A percentile compares a stretch with the other conserved stretches of the same genome.
phyloP scores from a whole-genome alignment of 1,284 basidiomycete species.

The Clitocybe nebularis region DNA sequence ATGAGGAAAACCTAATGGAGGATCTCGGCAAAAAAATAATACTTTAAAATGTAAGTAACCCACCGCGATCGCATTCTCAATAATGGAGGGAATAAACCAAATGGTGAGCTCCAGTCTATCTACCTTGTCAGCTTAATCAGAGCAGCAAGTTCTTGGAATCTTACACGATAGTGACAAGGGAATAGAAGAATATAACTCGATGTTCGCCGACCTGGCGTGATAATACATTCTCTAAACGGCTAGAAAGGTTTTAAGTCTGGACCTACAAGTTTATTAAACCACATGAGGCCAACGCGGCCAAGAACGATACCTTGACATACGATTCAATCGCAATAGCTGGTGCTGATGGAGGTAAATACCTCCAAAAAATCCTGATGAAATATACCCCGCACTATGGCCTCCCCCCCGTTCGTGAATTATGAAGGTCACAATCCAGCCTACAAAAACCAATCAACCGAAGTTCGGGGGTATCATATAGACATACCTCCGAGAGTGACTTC shows the following conservation, averaged over 20 bases:
- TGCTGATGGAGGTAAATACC: too few species aligned
- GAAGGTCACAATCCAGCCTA: slow-evolving; percentile 48
- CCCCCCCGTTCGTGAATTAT: slow-evolving; percentile 35
- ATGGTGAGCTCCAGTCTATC: slow-evolving; percentile 47
- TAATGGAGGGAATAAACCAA: slow-evolving; percentile 55
- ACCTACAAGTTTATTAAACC: too few species aligned
- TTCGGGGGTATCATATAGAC: slow-evolving; percentile 1
- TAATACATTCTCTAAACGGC: too few species aligned
- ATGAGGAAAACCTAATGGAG: slow-evolving; percentile 42
- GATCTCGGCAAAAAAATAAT: background rate
- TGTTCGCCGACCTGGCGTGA: slow-evolving; percentile 28
- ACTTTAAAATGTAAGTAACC: background rate
- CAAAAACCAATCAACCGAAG: background rate
- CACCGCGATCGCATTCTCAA: slow-evolving; percentile 44
- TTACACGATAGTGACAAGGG: slow-evolving; percentile 23
- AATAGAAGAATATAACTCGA: slow-evolving; percentile 22
- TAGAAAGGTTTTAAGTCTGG: too few species aligned
- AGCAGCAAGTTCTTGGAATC: slow-evolving; percentile 9
- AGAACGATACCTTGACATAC: slow-evolving; percentile 29
- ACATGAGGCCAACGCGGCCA: slow-evolving; percentile 40
- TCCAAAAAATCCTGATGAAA: slow-evolving; percentile 38
- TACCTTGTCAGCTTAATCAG: background rate
- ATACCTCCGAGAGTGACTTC: slow-evolving; percentile 63
- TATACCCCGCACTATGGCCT: slow-evolving; percentile 32
- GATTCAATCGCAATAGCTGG: too few species aligned